Evolutionary conservation across 116 monocot genomes (phyloP).

Genomic region (Phalaenopsis hybrid): DNA sequence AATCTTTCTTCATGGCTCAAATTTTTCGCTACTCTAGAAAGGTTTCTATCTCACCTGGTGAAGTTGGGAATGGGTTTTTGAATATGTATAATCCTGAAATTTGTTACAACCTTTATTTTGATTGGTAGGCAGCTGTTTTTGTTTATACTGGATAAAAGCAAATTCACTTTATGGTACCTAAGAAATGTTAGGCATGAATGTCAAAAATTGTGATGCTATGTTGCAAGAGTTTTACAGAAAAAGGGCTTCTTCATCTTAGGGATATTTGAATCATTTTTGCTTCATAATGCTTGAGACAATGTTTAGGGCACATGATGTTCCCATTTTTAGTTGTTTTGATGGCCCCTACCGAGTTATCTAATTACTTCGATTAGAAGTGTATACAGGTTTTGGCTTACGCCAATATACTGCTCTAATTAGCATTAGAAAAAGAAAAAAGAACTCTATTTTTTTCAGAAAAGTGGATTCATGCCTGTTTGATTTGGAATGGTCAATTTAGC

Average conservation of each 20-base stretch:
- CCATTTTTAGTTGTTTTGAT: neutral
- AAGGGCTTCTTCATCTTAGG: neutral
- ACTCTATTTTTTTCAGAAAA: neutral
- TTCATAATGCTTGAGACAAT: neutral
- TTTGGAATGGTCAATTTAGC: too few relatives aligned
- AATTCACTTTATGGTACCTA: neutral
- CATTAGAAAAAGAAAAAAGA: neutral
- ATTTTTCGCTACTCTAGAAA: conserved; percentile 1
- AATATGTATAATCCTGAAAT: neutral
- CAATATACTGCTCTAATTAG: neutral
- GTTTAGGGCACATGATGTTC: neutral
- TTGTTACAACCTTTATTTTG: neutral
- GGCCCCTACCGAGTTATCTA: neutral
- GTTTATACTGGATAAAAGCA: neutral
- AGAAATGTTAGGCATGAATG: neutral
- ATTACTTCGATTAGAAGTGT: neutral
- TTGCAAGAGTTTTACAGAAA: neutral
- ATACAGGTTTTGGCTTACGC: neutral
- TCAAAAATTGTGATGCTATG: neutral
- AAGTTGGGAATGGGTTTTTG: neutral
- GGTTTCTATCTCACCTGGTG: neutral
- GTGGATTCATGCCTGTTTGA: too few relatives aligned
- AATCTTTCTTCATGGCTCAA: conserved; percentile 3
- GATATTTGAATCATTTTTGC: neutral
- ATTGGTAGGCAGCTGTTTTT: neutral